A percentile compares a stretch with the other conserved stretches of the same genome.
Conservation (phyloP, 768 basidiomycete species). For the Lactarius psammicola region DNA sequence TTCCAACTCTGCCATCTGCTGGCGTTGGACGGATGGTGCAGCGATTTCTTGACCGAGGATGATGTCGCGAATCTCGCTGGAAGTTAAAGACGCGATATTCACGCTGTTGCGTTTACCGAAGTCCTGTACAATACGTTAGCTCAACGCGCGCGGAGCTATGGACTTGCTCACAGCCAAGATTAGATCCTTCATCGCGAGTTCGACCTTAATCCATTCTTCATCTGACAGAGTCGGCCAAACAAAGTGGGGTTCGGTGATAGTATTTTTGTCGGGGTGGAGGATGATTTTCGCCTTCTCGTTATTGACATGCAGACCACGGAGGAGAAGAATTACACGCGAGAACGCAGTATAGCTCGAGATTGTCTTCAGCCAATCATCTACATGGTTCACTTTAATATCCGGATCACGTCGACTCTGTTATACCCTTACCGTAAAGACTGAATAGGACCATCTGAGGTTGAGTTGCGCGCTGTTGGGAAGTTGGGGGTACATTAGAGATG, state of each 20-base stretch:
- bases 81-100: conserved; percentile 95
- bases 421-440: conserved; percentile 78
- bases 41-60: conserved; percentile 99
- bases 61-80: conserved; percentile 96
- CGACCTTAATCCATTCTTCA: conserved; percentile 99
- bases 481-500: conserved; percentile 20
- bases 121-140: conserved; percentile 52
- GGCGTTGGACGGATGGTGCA: conserved; percentile 91
- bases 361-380: conserved; percentile 98
- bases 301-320: conserved; percentile 97
- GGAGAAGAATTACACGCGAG: conserved; percentile 93
- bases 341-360: conserved; percentile 99
- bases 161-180: conserved; percentile 67
- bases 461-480: conserved; percentile 68
- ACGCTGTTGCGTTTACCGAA: conserved; percentile 99
- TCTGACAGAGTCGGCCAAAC: conserved; percentile 93
- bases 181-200: conserved; percentile 97
- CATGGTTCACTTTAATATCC: conserved; percentile 11
- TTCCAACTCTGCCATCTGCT: conserved; percentile 99
- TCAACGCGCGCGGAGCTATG: neutral
- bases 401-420: neutral
- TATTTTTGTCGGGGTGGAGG: conserved; percentile 94
- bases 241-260: conserved; percentile 95
- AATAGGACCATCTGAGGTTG: conserved; percentile 99
- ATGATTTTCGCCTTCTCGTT: conserved; percentile 99